Evolutionary conservation across 1,284 basidiomycete species (phyloP).

Genomic region (Irpex sp.): DNA sequence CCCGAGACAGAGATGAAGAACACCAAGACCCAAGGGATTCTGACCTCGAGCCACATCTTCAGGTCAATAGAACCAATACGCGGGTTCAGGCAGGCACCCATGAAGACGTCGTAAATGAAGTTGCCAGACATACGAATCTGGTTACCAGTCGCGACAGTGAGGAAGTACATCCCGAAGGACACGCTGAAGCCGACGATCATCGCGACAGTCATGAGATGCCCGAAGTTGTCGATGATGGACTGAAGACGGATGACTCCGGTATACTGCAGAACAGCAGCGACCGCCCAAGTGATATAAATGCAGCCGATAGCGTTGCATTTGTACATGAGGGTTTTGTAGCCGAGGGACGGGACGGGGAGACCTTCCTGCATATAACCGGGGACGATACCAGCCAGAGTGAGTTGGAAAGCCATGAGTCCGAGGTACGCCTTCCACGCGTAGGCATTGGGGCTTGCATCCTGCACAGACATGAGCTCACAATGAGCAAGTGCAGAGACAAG

Average conservation of each 20-base stretch:
- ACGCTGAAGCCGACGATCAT: constrained; percentile 90
- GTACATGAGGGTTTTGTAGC: constrained; percentile 92
- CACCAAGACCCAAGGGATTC: constrained; percentile 96
- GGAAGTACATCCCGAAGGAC: constrained; percentile 78
- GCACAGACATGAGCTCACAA: neutral
- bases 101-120: constrained; percentile 93
- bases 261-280: constrained; percentile 77
- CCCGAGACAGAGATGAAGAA: constrained; percentile 94
- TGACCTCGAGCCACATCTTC: constrained; percentile 99
- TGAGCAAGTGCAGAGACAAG: neutral
- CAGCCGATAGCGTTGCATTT: constrained; percentile 94
- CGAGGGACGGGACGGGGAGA: constrained; percentile 87
- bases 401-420: constrained; percentile 87
- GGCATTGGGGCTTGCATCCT: constrained; percentile 90
- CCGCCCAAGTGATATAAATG: constrained; percentile 84
- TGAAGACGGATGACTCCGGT: constrained; percentile 87
- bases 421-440: constrained; percentile 91
- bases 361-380: constrained; percentile 94
- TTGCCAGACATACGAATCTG: constrained; percentile 92
- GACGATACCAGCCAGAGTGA: constrained; percentile 86
- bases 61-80: constrained; percentile 91
- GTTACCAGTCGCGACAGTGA: constrained; percentile 74
- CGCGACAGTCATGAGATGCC: constrained; percentile 93
- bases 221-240: constrained; percentile 96
- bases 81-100: constrained; percentile 95